Conservation (phyloP, 306 rosid genomes). For the Begonia loranthoides region DNA sequence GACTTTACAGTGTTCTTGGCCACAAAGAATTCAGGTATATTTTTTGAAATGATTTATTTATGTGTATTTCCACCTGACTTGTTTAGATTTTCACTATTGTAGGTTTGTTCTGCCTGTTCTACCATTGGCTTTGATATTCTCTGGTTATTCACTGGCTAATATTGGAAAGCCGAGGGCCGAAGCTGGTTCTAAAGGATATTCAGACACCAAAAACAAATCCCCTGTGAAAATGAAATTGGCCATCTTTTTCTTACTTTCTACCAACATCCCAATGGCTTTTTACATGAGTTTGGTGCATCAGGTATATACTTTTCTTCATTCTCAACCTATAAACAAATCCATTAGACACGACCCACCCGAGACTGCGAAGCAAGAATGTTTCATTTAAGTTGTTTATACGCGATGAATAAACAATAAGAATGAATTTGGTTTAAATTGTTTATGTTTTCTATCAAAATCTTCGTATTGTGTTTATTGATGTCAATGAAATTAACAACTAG, state of each 20-base stretch:
- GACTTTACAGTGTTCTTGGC: constrained; percentile 70
- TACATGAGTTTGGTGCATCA: constrained; percentile 98
- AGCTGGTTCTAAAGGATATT: constrained; percentile 16
- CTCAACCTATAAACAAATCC: neutral
- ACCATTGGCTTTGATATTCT: constrained; percentile 79
- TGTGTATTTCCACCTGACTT: neutral
- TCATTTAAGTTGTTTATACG: too few relatives aligned
- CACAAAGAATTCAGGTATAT: constrained; percentile 95
- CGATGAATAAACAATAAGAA: too few relatives aligned
- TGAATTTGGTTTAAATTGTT: too few relatives aligned
- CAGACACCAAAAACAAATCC: constrained; percentile 18
- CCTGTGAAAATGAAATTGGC: constrained; percentile 35
- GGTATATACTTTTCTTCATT: constrained; percentile 21
- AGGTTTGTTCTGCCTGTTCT: constrained; percentile 95
- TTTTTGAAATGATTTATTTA: constrained; percentile 6
- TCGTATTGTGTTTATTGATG: too few relatives aligned
- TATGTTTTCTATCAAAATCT: neutral
- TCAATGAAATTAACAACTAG: neutral
- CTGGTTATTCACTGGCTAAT: constrained; percentile 67
- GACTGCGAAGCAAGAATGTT: too few relatives aligned
- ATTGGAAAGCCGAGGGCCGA: constrained; percentile 24
- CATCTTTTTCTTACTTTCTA: constrained; percentile 57
- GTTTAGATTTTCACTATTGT: constrained; percentile 9
- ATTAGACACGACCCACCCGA: neutral
- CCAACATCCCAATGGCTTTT: constrained; percentile 84